Conservation (phyloP, 140 eudicot species). For the Anethum foeniculum region DNA sequence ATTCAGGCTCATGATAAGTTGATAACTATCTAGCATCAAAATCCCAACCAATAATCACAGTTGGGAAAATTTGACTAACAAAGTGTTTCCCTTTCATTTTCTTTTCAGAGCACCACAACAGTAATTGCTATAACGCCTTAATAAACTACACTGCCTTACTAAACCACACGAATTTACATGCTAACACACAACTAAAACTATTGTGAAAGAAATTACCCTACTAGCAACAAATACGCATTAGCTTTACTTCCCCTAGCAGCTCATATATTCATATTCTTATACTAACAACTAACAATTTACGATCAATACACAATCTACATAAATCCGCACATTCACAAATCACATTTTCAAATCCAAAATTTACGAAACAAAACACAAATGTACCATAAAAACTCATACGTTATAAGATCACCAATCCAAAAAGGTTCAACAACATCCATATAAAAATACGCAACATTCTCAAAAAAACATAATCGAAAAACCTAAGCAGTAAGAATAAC, state of each 20-base stretch:
- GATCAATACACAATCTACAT: not conserved
- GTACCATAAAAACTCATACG: not conserved
- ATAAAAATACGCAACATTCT: not conserved
- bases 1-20: too few species aligned
- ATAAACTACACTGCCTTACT: not conserved
- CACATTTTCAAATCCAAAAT: not conserved
- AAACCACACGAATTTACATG: not conserved
- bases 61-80: not conserved
- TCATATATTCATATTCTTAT: not conserved
- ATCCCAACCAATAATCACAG: not conserved
- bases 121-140: not conserved
- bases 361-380: not conserved
- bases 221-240: not conserved
- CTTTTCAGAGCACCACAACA: not conserved
- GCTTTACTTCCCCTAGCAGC: not conserved
- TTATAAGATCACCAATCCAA: not conserved
- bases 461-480: not conserved
- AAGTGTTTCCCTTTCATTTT: too few species aligned
- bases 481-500: constrained; percentile 15
- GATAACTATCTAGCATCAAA: not conserved
- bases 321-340: not conserved
- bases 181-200: not conserved
- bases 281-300: not conserved
- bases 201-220: not conserved
- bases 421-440: not conserved